Base-by-base conservation (phyloP, 2,329 filamentous ascomycete species). In the Aphanoascus verrucosus region DNA sequence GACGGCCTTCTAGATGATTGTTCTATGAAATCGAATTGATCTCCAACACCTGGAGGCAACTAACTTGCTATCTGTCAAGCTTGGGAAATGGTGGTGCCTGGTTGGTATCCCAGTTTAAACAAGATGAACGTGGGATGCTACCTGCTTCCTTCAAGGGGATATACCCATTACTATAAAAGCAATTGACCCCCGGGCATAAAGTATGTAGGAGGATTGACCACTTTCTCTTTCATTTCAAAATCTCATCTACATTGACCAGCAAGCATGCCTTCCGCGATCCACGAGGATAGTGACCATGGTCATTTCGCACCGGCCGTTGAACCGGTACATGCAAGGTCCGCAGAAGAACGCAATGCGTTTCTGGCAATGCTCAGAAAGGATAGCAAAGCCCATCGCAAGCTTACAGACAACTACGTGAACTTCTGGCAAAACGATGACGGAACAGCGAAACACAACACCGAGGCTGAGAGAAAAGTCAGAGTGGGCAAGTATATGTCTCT, bases 301-400 rank as follows among this genome's bases (percentile, higher is more conserved):
- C 14, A 19, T 12, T 52, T 41, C 23, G 15, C 19, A 4, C 34
- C 40, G 14, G 19, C 20, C 32, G 28, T 34, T 28, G 35, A 55
- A n/a, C 38, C 53, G 7, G 44, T 55, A 45, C 54, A 55, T 14
- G 54, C 35, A 15, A 52, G 49, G 45, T 55, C 54, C 12, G 31
- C 31, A 12, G 54, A 52, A 9, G 34, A 48, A 49, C 38, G 31
- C 11, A 55, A 49, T 42, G 35, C 54, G 3, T 55, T 55, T 31
- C 32, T 55, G 8, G 34, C 54, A n/a, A 52, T 55, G 49, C 38
- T 55, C 31, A 53, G 32, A 20, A 53, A 55, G 31, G 31, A 55
- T 49, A 52, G 20, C 19, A 31, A 17, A 5, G 43, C 54, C 3
- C 49, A 55, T 45, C 54, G 49, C 11, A 49, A 52, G 38, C 45